Percentiles rank a stretch among this genome's conserved stretches.
Conservation (phyloP, 2,329 filamentous ascomycete genomes). For the Stachybotrys chartarum region DNA sequence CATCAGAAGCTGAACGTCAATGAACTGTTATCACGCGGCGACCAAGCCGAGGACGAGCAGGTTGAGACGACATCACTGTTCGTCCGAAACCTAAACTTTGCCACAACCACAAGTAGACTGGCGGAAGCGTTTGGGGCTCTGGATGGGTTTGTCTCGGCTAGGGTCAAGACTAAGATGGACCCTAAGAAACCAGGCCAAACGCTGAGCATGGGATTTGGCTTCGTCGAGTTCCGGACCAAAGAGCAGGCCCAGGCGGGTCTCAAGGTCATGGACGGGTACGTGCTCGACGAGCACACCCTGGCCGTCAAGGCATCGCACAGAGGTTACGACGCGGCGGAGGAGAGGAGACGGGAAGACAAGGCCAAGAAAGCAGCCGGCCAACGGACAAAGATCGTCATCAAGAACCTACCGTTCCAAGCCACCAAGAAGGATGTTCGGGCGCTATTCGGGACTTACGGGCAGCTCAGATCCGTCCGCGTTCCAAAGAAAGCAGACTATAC, state of each 20-base stretch:
- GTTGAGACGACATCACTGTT: conserved; percentile 73
- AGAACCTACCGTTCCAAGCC: conserved; percentile 95
- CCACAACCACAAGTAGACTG: conserved; percentile 71
- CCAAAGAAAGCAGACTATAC: conserved; percentile 90
- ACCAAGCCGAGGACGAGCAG: conserved; percentile 46
- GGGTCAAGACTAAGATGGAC: conserved; percentile 88
- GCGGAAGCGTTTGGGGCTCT: conserved; percentile 72
- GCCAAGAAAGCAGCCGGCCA: conserved; percentile 71
- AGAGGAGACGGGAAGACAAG: conserved; percentile 73
- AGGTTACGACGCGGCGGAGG: conserved; percentile 79
- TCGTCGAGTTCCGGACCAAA: conserved; percentile 79
- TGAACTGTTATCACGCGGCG: conserved; percentile 58
- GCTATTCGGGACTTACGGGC: conserved; percentile 83
- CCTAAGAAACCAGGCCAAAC: conserved; percentile 83
- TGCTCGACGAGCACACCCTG: conserved; percentile 80
- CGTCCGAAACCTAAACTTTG: conserved; percentile 89
- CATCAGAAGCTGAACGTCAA: conserved; percentile 59
- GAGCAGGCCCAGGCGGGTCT: conserved; percentile 73
- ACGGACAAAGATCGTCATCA: conserved; percentile 91
- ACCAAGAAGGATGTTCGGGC: conserved; percentile 86
- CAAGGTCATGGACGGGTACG: conserved; percentile 79
- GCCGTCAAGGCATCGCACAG: conserved; percentile 82
- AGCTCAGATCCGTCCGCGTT: conserved; percentile 85
- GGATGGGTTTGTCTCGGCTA: conserved; percentile 81
- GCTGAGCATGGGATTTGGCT: conserved; percentile 96